Evolutionary conservation across 176 grass and related monocot species (phyloP).

Genomic region (Thalia dealbata): DNA sequence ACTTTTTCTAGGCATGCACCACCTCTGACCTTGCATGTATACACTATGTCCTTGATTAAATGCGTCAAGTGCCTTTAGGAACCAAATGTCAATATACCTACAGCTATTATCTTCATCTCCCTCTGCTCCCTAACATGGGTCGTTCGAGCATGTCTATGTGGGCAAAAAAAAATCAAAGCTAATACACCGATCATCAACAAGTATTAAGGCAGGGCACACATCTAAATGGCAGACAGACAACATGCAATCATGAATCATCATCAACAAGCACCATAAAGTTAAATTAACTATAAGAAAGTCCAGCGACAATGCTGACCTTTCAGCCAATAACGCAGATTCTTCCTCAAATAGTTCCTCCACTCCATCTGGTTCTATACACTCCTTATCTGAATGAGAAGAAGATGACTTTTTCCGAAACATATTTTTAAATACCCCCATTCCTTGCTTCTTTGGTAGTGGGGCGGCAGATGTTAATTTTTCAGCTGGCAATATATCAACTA

Average conservation of each 20-base stretch:
- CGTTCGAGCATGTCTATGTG: no score
- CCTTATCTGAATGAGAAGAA: conserved; percentile 32
- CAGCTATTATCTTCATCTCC: no score
- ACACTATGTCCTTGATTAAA: no score
- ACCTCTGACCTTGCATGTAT: no score
- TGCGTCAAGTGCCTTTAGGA: no score
- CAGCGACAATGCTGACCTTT: conserved; percentile 29
- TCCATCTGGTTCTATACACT: conserved; percentile 57
- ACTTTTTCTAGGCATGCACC: no score
- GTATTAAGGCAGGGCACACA: no score
- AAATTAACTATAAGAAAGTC: neutral
- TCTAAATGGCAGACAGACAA: neutral
- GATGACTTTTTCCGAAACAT: conserved; percentile 58
- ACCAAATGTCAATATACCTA: no score
- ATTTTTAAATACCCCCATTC: conserved; percentile 57
- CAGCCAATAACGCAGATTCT: conserved; percentile 57
- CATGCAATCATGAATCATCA: neutral
- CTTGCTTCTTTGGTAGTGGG: conserved; percentile 46
- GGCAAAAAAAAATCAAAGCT: no score
- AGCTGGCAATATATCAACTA: conserved; percentile 70
- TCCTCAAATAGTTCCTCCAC: conserved; percentile 99
- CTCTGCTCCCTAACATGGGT: no score
- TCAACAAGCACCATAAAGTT: neutral
- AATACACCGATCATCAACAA: no score
- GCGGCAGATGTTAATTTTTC: conserved; percentile 42